Evolutionary conservation across 805 yeast species (phyloP), one percentile per base, ranked within the genome.

Genomic region (Saturnispora galanensis): DNA sequence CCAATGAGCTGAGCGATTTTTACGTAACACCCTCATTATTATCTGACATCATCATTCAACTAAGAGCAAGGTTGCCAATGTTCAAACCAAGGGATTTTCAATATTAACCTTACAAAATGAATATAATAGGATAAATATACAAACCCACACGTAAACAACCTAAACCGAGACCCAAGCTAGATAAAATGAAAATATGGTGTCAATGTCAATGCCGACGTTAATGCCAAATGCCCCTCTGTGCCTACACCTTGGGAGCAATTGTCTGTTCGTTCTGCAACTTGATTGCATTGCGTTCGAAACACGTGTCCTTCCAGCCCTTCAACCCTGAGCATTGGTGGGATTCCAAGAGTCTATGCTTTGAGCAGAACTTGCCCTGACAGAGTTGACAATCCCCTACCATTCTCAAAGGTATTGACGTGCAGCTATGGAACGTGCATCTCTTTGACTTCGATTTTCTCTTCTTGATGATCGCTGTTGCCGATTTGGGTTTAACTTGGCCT

Each of bases 241-340:
- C 3, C 30, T 66, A 80, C 40, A 83, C 85, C 67, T 81, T 79
- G 53, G 76, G 71, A 41, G 82, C 71, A 42, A 82, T 76, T n/a
- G 96, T 87, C 66, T 86, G 89, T 63, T 87, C 96, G 56, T 76
- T 77, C 52, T 81, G 85, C 47, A 87, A 71, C 65, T 84, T 84
- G 57, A 80, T 72, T 36, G 96, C 96, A 59, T 87, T 87, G 52
- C 86, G 67, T 53, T 84, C 89, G 56, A 85, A 94, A 52, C 86
- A 78, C 55, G 74, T 77, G 55, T 86, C 89, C 68, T 85, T 85
- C 68, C 94, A 86, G 51, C 67, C 72, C 57, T 81, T 82, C 47
- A 87, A 71, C 6, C 93, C 95, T 46, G 73, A 69, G 60, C 96
- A 87, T 47, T 71, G 61, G 64, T 87, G 96, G 62, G 81, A 87